Conservation (phyloP, 495 filamentous ascomycete species). For the Penicillium steckii region DNA sequence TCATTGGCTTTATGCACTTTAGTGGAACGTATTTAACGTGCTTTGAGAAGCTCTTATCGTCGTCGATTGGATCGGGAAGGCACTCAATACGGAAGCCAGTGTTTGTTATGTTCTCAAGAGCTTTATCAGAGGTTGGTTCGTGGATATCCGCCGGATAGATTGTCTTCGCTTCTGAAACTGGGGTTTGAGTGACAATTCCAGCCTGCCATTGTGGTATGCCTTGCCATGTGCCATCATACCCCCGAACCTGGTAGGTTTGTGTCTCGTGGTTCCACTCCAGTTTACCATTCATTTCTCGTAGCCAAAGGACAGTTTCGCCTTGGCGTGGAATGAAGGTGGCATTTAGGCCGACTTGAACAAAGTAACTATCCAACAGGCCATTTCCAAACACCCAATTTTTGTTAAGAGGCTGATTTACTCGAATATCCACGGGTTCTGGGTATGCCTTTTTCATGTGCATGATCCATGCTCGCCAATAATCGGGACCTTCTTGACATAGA, state of each 20-base stretch:
- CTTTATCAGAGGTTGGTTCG: slow-evolving; percentile 33
- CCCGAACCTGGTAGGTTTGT: slow-evolving; percentile 32
- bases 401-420: slow-evolving; percentile 45
- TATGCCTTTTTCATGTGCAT: slow-evolving; percentile 41
- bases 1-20: slow-evolving; percentile 54
- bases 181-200: slow-evolving; percentile 52
- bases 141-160: slow-evolving; percentile 43
- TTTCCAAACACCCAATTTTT: slow-evolving; percentile 55
- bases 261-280: slow-evolving; percentile 33
- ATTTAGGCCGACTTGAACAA: slow-evolving; percentile 38
- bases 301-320: slow-evolving; percentile 60
- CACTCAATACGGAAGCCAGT: slow-evolving; percentile 61
- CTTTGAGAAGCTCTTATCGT: slow-evolving; percentile 50
- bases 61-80: slow-evolving; percentile 46
- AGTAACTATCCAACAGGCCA: slow-evolving; percentile 31
- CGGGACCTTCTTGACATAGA: slow-evolving; percentile 47
- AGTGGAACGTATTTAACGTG: slow-evolving; percentile 56
- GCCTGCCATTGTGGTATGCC: slow-evolving; percentile 54
- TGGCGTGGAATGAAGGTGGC: slow-evolving; percentile 53
- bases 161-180: slow-evolving; percentile 43
- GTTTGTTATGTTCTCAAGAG: slow-evolving; percentile 36
- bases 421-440: slow-evolving; percentile 34
- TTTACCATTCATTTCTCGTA: slow-evolving; percentile 33
- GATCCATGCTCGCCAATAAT: slow-evolving; percentile 50
- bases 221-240: slow-evolving; percentile 21